Evolutionary conservation across 164 flowering plant genomes (phyloP).

Genomic region (Taxillus chinensis): DNA sequence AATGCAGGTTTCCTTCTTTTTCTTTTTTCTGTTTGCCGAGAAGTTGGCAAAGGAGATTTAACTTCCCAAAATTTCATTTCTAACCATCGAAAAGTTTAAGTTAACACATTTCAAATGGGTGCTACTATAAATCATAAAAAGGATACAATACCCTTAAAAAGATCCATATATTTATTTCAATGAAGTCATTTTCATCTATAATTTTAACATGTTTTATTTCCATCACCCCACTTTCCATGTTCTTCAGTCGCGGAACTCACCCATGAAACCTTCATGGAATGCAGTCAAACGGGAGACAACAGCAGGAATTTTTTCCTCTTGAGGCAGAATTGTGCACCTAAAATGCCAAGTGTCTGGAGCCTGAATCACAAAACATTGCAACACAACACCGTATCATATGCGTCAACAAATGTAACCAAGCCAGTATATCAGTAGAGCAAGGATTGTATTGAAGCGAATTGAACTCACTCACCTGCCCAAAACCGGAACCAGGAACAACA

Average conservation of each 20-base stretch:
- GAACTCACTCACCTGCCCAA: slow-evolving; percentile 66
- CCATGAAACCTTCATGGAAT: slow-evolving; percentile 82
- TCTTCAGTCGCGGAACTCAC: slow-evolving; percentile 56
- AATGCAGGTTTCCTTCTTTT: too few relatives aligned
- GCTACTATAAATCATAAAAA: too few relatives aligned
- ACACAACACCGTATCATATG: not conserved
- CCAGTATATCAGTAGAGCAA: not conserved
- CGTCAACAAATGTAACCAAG: not conserved
- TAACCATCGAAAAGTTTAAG: too few relatives aligned
- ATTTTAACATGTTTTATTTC: too few relatives aligned
- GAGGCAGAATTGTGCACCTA: slow-evolving; percentile 92
- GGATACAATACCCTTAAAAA: too few relatives aligned
- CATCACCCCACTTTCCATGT: not conserved
- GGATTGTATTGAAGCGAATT: not conserved
- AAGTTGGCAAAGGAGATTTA: too few relatives aligned
- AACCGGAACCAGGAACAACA: slow-evolving; percentile 97
- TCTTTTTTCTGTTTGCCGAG: too few relatives aligned
- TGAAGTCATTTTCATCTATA: too few relatives aligned
- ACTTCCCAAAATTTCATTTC: too few relatives aligned
- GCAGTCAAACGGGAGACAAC: slow-evolving; percentile 59
- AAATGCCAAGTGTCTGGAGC: slow-evolving; percentile 97
- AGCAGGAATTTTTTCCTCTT: slow-evolving; percentile 93
- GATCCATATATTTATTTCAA: too few relatives aligned
- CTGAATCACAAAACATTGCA: slow-evolving; percentile 23
- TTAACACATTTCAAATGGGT: too few relatives aligned